Base-by-base conservation (phyloP, 768 basidiomycete species). In the Crassisporium funariophilum region DNA sequence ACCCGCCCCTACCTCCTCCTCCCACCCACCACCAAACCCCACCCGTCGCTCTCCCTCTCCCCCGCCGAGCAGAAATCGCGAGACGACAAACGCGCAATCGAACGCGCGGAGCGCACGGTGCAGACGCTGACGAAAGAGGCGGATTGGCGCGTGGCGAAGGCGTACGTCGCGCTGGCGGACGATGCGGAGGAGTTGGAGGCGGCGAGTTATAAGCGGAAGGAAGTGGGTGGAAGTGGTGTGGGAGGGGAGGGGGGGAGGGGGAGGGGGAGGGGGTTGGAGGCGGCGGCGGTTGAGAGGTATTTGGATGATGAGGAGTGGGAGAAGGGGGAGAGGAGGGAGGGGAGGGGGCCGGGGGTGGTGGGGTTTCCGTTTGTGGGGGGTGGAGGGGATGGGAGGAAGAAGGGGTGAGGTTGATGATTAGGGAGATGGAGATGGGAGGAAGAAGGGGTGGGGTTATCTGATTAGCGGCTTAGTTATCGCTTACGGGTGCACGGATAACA, bases 241-340 rank as follows among this genome's bases (percentile, higher is more conserved):
- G 52, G 43, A 53, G 47, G 49, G 19, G 15, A 12, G 22, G 38
- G 29, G 29, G 22, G 42, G 23, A 25, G 12, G 17, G 4, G 40
- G 50, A 15, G 41, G 31, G 23, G 38, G 49, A 25, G 33, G 35
- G 44, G 55, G 42, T 34, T 82, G 43, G 82, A 80, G 54, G 71
- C 62, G 12, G 63, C 77, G 3, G 86, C 85, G 0, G 68, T 84
- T 21, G 75, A 75, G 46, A 68, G 60, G 35, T 89, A 86, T 61
- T 57, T 87, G 45, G 83, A 85, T 38, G 86, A 89, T 50, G 72
- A 75, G 1, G 83, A 86, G 49, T 89, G 86, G 86, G 87, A 88
- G 60, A 64, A 67, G 40, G 58, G 52, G 29, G 59, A 67, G 56
- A 47, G 68, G 40, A 45, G 68, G 62, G 43, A 53, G 15, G 64